Evolutionary conservation across 306 rosid species (phyloP), one percentile per base, ranked within the genome.

Genomic region (Pyrus pyrifolia): DNA sequence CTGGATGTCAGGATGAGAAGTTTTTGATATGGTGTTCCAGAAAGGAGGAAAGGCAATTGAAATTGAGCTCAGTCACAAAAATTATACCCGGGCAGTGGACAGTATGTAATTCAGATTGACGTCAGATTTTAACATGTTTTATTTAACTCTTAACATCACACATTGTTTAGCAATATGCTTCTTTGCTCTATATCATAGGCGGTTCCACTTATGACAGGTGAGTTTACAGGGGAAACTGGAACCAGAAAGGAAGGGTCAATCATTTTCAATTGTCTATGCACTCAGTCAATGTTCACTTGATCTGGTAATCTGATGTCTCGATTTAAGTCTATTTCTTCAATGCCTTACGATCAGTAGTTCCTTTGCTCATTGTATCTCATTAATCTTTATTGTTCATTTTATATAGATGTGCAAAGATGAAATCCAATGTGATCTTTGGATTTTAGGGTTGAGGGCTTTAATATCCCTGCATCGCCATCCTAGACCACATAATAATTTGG

Each of bases 1-100:
- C 52, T 67, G 60, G 59, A 75, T 85, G 81, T 71, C 85, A 93
- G 98, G 98, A 91, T 73, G 98, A 91, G 85, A 93, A 84, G 67
- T 89, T 71, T 77, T 91, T 93, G 88, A 80, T 86, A 64, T 93
- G 97, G 97, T 91, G 88, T 71, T 91, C 98, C 3, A 84, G 95
- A 67, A 82, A 89, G 77, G 83, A 81, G 81, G 98, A 93, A 83
- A 89, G 90, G 61, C 90, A 91, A 72, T 77, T 93, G 87, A 85
- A 78, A 74, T 63, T 93, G 81, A 91, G 89, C 78, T 86, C 83
- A 3, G 87, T 89, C 31, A 82, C 84, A 38, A 86, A 85, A 78
- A 83, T 91, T 80, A 70, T 91, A 75, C 88, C 87, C 31, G 98
- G 97, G 62, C 91, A 91, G 53, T 87, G 82, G 80, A 85, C 82